Conservation (phyloP, 2,329 filamentous ascomycete species). For the Raffaelea ambrosiae region DNA sequence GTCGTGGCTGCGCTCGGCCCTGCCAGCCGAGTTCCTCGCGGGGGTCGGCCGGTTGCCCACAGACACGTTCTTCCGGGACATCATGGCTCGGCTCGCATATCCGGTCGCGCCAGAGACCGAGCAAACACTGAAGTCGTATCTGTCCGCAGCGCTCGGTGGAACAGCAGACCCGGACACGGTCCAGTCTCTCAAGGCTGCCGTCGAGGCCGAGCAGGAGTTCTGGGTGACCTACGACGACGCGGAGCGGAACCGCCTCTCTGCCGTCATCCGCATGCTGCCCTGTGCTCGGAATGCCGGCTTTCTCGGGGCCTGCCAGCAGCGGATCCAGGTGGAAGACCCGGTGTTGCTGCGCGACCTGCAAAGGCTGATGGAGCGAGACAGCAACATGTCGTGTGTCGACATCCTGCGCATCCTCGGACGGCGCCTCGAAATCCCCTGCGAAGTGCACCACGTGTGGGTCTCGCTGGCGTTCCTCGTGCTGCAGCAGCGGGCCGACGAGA, state of each 20-base stretch:
- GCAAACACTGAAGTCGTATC: conserved; percentile 9
- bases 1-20: conserved; percentile 9
- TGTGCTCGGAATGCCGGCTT: conserved; percentile 6
- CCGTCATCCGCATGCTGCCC: conserved; percentile 7
- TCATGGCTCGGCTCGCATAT: conserved; percentile 11
- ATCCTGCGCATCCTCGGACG: conserved; percentile 14
- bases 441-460: conserved; percentile 13
- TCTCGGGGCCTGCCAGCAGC: conserved; percentile 11
- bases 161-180: neutral
- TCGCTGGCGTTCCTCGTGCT: conserved; percentile 10
- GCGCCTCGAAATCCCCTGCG: conserved; percentile 8
- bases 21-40: conserved; percentile 9
- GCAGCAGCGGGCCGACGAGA: conserved; percentile 5
- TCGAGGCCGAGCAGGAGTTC: conserved; percentile 12
- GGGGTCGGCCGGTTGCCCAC: conserved; percentile 11
- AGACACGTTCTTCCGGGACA: conserved; percentile 8
- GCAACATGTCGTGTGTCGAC: conserved; percentile 9
- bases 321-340: conserved; percentile 13
- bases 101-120: neutral
- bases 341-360: conserved; percentile 12
- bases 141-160: conserved; percentile 11
- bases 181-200: neutral
- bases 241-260: conserved; percentile 13
- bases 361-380: conserved; percentile 9
- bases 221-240: conserved; percentile 9